Evolutionary conservation across 2,329 filamentous ascomycete genomes (phyloP).

Genomic region (Fusarium citri): DNA sequence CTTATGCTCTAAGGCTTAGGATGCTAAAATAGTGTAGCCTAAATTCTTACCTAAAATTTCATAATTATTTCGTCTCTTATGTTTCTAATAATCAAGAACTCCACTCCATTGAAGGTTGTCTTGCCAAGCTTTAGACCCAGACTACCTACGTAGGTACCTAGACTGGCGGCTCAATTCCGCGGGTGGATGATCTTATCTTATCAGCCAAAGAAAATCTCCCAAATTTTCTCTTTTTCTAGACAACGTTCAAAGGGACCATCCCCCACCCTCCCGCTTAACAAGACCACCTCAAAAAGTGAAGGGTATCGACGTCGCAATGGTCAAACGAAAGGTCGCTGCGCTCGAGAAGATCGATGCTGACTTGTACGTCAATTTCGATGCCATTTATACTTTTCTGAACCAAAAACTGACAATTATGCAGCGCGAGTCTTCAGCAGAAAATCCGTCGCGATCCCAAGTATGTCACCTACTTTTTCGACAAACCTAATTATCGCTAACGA

Average conservation of each 20-base stretch:
- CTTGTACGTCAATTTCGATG: slow-evolving; percentile 62
- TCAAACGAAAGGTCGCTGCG: slow-evolving; percentile 89
- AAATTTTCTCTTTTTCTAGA: slow-evolving; percentile 37
- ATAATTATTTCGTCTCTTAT: no score
- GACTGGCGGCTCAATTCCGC: slow-evolving; percentile 34
- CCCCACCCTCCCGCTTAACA: slow-evolving; percentile 18
- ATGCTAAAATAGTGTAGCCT: not conserved
- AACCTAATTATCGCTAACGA: slow-evolving; percentile 23
- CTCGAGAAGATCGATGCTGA: slow-evolving; percentile 96
- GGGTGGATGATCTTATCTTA: slow-evolving; percentile 31
- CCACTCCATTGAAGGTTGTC: no score
- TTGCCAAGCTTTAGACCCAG: not conserved
- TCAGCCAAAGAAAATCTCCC: slow-evolving; percentile 33
- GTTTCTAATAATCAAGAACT: not conserved
- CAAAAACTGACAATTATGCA: slow-evolving; percentile 54
- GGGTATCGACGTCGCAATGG: slow-evolving; percentile 62
- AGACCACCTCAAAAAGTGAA: slow-evolving; percentile 14
- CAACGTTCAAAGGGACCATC: slow-evolving; percentile 24
- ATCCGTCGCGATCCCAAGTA: slow-evolving; percentile 86
- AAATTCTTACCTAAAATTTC: not conserved
- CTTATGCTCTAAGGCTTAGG: no score
- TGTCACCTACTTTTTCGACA: slow-evolving; percentile 42
- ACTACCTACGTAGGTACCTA: no score
- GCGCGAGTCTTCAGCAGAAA: slow-evolving; percentile 90
- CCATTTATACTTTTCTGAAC: not conserved